Percentiles rank a stretch among this genome's conserved stretches.
These are phyloP conservation scores for Cicer bijugum DNA, from an alignment of 306 rosid genomes.

Conservation along the genomic window DNA sequence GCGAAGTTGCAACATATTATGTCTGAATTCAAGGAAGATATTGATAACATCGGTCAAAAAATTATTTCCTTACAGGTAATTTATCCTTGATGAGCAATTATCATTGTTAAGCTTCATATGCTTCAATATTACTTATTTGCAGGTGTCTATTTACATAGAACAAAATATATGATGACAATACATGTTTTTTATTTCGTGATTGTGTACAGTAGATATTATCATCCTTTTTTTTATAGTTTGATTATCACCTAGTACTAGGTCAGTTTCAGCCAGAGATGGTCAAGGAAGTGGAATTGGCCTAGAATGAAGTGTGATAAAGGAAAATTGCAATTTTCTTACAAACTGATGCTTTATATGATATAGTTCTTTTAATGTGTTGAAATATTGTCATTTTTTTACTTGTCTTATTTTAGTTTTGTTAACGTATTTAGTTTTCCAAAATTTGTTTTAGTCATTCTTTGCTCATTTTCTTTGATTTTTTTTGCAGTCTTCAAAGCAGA, in stretches of 20 bases:
- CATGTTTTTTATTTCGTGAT: slow-evolving; percentile 25
- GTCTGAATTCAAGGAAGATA: slow-evolving; percentile 56
- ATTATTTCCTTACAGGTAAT: slow-evolving; percentile 59
- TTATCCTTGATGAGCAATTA: slow-evolving; percentile 41
- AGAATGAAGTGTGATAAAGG: slow-evolving; percentile 6
- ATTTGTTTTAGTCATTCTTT: not conserved
- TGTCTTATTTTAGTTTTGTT: slow-evolving; percentile 14
- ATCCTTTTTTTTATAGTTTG: slow-evolving; percentile 19
- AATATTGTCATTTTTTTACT: slow-evolving; percentile 22
- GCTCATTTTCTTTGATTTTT: slow-evolving; percentile 4
- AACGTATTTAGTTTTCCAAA: not conserved
- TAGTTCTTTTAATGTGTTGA: slow-evolving; percentile 3
- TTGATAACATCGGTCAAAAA: slow-evolving; percentile 49
- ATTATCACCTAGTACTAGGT: not conserved
- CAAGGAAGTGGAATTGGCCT: not conserved
- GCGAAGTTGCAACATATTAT: slow-evolving; percentile 50
- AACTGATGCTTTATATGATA: not conserved
- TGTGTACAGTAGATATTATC: slow-evolving; percentile 16
- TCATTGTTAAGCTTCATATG: slow-evolving; percentile 16
- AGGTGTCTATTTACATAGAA: slow-evolving; percentile 4
- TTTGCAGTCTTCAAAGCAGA: slow-evolving; percentile 58
- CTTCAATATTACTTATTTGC: slow-evolving; percentile 29
- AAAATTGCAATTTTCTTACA: slow-evolving; percentile 11
- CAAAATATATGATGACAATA: not conserved
- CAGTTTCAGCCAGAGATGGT: slow-evolving; percentile 10